Conservation (phyloP, 2,329 filamentous ascomycete species). For the Colletotrichum sp. region DNA sequence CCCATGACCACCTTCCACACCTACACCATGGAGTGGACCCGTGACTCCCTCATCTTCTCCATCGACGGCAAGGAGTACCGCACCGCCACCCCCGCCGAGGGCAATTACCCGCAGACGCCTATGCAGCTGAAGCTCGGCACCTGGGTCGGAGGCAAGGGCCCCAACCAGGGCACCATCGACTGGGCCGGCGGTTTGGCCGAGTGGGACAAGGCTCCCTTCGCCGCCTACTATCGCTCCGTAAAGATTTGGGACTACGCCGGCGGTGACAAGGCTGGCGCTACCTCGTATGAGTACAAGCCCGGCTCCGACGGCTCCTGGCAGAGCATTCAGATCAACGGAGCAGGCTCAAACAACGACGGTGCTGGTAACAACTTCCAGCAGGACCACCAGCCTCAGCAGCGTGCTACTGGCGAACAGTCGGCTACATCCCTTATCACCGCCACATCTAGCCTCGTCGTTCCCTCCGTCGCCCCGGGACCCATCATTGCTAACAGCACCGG, state of each 20-base stretch:
- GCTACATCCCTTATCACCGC: not conserved
- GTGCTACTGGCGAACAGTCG: not conserved
- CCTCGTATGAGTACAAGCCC: slow-evolving; percentile 31
- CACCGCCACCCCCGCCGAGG: slow-evolving; percentile 50
- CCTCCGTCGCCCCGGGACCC: slow-evolving; percentile 13
- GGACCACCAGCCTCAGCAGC: not conserved
- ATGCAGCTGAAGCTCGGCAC: slow-evolving; percentile 69
- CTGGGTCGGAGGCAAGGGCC: slow-evolving; percentile 54
- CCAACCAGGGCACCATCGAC: slow-evolving; percentile 61
- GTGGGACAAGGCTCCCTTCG: slow-evolving; percentile 30
- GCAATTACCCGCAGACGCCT: slow-evolving; percentile 71
- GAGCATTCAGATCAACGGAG: slow-evolving; percentile 29
- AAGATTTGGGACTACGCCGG: slow-evolving; percentile 33
- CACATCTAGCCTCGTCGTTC: slow-evolving; percentile 35
- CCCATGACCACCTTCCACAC: slow-evolving; percentile 56
- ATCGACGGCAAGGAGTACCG: slow-evolving; percentile 56
- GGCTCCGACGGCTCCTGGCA: slow-evolving; percentile 28
- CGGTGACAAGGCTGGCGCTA: slow-evolving; percentile 26
- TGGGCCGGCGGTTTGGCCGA: slow-evolving; percentile 67
- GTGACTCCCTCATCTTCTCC: slow-evolving; percentile 61
- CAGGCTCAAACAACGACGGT: slow-evolving; percentile 25
- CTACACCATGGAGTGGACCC: slow-evolving; percentile 72
- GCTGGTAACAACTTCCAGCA: not conserved
- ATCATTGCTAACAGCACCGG: not conserved
- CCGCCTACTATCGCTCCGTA: slow-evolving; percentile 27